Conservation (phyloP, 495 filamentous ascomycete species). For the Terfezia boudieri region DNA sequence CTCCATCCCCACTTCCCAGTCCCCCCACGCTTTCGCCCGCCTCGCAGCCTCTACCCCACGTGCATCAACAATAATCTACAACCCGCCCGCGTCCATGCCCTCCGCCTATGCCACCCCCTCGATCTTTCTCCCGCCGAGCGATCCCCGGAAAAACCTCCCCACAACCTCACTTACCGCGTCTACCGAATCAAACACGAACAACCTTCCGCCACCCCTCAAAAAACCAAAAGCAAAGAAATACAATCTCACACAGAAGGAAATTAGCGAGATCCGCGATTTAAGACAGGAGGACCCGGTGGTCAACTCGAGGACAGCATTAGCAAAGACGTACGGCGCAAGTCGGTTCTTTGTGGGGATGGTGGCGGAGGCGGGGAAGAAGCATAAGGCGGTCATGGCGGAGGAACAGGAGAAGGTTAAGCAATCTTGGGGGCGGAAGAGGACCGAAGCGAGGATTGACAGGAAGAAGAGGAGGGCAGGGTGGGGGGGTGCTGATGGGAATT, state of each 20-base stretch:
- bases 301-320: slow-evolving; percentile 38
- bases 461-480: slow-evolving; percentile 12
- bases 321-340: slow-evolving; percentile 7
- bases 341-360: slow-evolving; percentile 15
- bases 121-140: slow-evolving; percentile 66
- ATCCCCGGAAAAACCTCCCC: slow-evolving; percentile 38
- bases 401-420: slow-evolving; percentile 11
- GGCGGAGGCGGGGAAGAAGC: slow-evolving; percentile 5
- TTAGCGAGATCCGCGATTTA: slow-evolving; percentile 59
- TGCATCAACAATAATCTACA: slow-evolving; percentile 62
- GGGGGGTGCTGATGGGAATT: slow-evolving; percentile 15
- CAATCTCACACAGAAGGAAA: slow-evolving; percentile 49
- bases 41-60: slow-evolving; percentile 24
- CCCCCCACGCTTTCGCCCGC: slow-evolving; percentile 46
- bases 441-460: slow-evolving; percentile 9
- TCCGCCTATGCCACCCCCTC: slow-evolving; percentile 68
- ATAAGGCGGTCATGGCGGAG: slow-evolving; percentile 9
- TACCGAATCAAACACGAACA: slow-evolving; percentile 1
- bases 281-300: slow-evolving; percentile 56
- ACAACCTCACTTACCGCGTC: slow-evolving; percentile 9
- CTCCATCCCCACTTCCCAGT: slow-evolving; percentile 7
- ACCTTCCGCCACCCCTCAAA: slow-evolving; percentile 35
- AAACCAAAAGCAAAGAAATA: slow-evolving; percentile 36
- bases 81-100: slow-evolving; percentile 69
- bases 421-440: slow-evolving; percentile 12